Base-by-base conservation (phyloP, 164 flowering plant species). In the Vitis labrusca region DNA sequence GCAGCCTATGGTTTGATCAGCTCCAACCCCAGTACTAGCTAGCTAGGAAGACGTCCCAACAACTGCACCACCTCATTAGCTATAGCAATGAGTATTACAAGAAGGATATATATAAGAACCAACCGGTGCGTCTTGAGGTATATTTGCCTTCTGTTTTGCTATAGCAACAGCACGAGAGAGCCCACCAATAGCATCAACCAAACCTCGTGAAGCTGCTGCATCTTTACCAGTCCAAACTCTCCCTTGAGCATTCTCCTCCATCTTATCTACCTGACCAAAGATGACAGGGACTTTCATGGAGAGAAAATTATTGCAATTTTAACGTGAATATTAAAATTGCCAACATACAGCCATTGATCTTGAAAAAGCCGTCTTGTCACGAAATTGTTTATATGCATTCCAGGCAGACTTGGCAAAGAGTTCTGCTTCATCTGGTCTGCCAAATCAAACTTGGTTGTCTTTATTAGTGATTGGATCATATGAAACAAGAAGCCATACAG, bases 121-220 rank as follows among this genome's bases (percentile, higher is more conserved):
- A 56, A 88, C 97, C 94, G 84, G 74, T 73, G 59, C 71, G 62
- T 86, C 89, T 76, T 81, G 91, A 48, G 96, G 90, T 80, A 95
- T 91, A 72, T 86, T 85, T 5, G 97, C 98, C 81, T 85, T 91
- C 66, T 84, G 83, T 77, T 92, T 95, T 65, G 98, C 99, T 58
- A 95, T 95, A 17, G 99, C 97, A 69, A 95, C 72, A 52, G 99
- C 98, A 50, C 92, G 87, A 73, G 91, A 85, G 59, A 92, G 55
- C 37, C 99, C 99, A 61, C 99, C 99, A 73, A 95, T 78, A 64
- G 97, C 97, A 87, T 95, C 99, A 67, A 92, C 93, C 59, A 95
- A 74, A 63, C 99, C 98, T 50, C 83, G 83, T 37, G 88, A 88
- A 74, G 84, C 86, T n/a, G 84, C 86, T n/a, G 99, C 99, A 82